phyloP scores from a whole-genome alignment of 108 stramenopile genomes.

The Asterionellopsis glacialis region DNA sequence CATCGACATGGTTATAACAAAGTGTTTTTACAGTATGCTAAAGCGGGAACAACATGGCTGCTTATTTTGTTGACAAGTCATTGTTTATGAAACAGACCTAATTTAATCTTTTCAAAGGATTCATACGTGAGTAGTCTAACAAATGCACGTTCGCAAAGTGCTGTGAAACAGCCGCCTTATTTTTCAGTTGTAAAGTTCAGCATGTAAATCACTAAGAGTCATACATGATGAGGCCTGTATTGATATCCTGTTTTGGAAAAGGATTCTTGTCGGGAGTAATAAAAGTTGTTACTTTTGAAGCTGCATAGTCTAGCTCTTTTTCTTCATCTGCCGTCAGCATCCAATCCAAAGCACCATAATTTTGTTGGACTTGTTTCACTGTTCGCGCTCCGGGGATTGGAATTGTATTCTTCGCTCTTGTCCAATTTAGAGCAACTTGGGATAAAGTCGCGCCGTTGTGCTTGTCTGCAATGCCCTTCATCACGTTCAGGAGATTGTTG shows the following conservation, averaged over 20 bases:
- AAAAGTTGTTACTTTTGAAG: slow-evolving; percentile 36
- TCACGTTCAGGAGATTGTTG: slow-evolving; percentile 26
- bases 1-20: too few relatives aligned
- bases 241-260: slow-evolving; percentile 50
- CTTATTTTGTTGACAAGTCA: too few relatives aligned
- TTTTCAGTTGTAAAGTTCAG: too few relatives aligned
- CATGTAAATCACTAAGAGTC: too few relatives aligned
- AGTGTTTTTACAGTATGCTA: too few relatives aligned
- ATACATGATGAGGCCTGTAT: slow-evolving; percentile 65
- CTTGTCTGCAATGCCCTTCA: slow-evolving; percentile 32
- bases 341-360: slow-evolving; percentile 58
- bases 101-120: too few relatives aligned
- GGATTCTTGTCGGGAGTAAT: slow-evolving; percentile 35
- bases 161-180: too few relatives aligned
- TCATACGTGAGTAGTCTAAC: too few relatives aligned
- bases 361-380: slow-evolving; percentile 46
- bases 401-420: slow-evolving; percentile 56
- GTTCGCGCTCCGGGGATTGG: slow-evolving; percentile 70
- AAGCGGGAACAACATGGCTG: too few relatives aligned
- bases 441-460: slow-evolving; percentile 30
- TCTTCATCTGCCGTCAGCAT: slow-evolving; percentile 36
- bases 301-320: slow-evolving; percentile 39
- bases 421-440: slow-evolving; percentile 70
- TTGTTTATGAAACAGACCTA: too few relatives aligned
- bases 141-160: too few relatives aligned